Evolutionary conservation across 2,329 filamentous ascomycete species (phyloP).

Genomic region (Didymella keratinophila): DNA sequence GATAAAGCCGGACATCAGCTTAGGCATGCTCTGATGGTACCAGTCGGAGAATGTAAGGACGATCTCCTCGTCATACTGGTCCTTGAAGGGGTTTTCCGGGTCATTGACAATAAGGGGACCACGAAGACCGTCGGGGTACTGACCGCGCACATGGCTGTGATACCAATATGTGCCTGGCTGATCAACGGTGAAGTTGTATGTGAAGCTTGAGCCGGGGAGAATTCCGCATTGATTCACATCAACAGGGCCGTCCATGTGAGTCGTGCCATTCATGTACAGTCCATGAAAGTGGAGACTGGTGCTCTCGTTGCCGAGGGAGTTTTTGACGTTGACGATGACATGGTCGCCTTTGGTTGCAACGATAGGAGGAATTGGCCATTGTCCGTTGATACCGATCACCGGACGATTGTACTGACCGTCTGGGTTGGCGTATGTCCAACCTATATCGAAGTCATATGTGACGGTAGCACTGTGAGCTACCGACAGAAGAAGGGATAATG

Average conservation of each 20-base stretch:
- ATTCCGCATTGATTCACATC: slow-evolving; percentile 68
- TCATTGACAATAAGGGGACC: slow-evolving; percentile 73
- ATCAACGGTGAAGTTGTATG: slow-evolving; percentile 63
- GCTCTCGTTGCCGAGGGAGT: slow-evolving; percentile 69
- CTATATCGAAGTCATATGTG: slow-evolving; percentile 62
- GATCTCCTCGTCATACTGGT: slow-evolving; percentile 66
- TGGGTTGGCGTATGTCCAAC: slow-evolving; percentile 64
- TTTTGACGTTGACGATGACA: slow-evolving; percentile 72
- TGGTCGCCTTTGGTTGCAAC: slow-evolving; percentile 77
- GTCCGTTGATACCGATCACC: slow-evolving; percentile 74
- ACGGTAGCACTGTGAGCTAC: slow-evolving; percentile 46
- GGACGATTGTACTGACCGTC: slow-evolving; percentile 61
- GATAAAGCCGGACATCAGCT: slow-evolving; percentile 55
- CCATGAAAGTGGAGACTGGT: slow-evolving; percentile 80
- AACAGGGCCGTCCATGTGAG: slow-evolving; percentile 75
- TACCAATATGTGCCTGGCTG: slow-evolving; percentile 69
- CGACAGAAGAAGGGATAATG: slow-evolving; percentile 40
- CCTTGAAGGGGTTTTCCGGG: slow-evolving; percentile 59
- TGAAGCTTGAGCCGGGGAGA: slow-evolving; percentile 68
- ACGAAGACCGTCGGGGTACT: slow-evolving; percentile 73
- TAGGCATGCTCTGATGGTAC: slow-evolving; percentile 68
- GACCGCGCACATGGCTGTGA: slow-evolving; percentile 68
- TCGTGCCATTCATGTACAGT: slow-evolving; percentile 78
- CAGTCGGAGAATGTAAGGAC: slow-evolving; percentile 75
- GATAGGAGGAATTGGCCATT: slow-evolving; percentile 77